Conservation (phyloP, 2,329 filamentous ascomycete species). For the Clonostachys byssicola region DNA sequence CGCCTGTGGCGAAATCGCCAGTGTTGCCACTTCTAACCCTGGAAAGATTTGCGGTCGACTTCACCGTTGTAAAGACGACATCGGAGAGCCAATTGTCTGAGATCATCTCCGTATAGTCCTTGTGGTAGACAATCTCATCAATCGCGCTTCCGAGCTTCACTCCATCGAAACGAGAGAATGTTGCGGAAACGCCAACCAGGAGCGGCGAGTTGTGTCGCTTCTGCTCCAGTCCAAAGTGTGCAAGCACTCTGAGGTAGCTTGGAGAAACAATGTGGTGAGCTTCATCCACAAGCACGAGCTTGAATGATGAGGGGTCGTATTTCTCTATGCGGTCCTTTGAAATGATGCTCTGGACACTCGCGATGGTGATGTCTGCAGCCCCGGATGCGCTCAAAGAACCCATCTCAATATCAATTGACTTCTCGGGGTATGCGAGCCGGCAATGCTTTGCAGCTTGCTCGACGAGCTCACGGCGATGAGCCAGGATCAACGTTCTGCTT, state of each 20-base stretch:
- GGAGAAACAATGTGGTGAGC: slow-evolving; percentile 92
- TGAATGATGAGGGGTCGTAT: slow-evolving; percentile 76
- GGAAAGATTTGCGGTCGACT: slow-evolving; percentile 75
- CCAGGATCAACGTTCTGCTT: slow-evolving; percentile 83
- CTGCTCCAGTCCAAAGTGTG: slow-evolving; percentile 70
- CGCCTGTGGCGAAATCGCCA: slow-evolving; percentile 75
- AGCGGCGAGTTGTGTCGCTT: slow-evolving; percentile 44
- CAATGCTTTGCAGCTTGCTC: slow-evolving; percentile 92
- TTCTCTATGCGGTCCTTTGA: slow-evolving; percentile 75
- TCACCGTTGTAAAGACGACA: slow-evolving; percentile 91
- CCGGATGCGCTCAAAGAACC: slow-evolving; percentile 73
- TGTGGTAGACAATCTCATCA: slow-evolving; percentile 95
- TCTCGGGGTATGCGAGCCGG: slow-evolving; percentile 71
- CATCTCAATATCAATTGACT: slow-evolving; percentile 89
- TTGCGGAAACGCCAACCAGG: slow-evolving; percentile 87
- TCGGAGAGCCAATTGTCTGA: slow-evolving; percentile 87
- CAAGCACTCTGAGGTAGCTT: slow-evolving; percentile 69
- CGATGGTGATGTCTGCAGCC: slow-evolving; percentile 85
- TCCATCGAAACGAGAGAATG: slow-evolving; percentile 75
- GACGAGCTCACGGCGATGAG: slow-evolving; percentile 87
- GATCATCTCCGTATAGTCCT: slow-evolving; percentile 65
- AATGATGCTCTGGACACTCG: slow-evolving; percentile 80
- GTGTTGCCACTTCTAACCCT: slow-evolving; percentile 53
- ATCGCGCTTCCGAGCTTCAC: slow-evolving; percentile 78
- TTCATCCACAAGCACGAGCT: slow-evolving; percentile 91